phyloP scores from a whole-genome alignment of 192 early-diverging fungal species.

The Coemansia nantahalensis region DNA sequence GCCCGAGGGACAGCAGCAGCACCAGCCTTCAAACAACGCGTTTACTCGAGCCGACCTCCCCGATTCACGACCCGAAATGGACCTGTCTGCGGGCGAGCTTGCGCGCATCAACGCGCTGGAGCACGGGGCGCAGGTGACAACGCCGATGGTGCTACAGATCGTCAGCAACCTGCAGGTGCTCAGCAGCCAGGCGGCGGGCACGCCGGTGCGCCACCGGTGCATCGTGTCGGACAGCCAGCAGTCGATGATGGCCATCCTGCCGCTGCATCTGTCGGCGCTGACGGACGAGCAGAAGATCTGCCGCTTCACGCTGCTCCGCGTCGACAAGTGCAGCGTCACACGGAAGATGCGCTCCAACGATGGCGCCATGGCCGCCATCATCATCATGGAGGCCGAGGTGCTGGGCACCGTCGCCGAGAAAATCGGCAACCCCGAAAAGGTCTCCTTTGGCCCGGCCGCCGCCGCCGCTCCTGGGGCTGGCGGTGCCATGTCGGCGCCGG shows the following conservation, averaged over 20 bases:
- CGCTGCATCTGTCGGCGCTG: slow-evolving; percentile 27
- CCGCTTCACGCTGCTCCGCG: slow-evolving; percentile 30
- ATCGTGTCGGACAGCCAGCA: slow-evolving; percentile 48
- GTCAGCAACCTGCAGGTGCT: slow-evolving; percentile 40
- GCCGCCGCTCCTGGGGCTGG: not conserved
- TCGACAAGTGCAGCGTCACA: slow-evolving; percentile 28
- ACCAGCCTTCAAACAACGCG: no score
- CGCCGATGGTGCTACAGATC: slow-evolving; percentile 27
- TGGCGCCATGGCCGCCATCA: slow-evolving; percentile 16
- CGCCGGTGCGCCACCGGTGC: slow-evolving; percentile 33
- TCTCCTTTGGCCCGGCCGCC: not conserved
- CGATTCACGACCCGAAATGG: not conserved
- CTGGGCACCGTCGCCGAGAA: slow-evolving; percentile 27
- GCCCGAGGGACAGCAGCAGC: no score
- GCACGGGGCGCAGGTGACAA: slow-evolving; percentile 12
- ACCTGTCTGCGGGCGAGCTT: slow-evolving; percentile 39
- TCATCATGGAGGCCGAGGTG: not conserved
- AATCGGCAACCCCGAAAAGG: slow-evolving; percentile 15
- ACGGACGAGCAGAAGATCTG: slow-evolving; percentile 28
- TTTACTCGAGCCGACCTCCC: no score
- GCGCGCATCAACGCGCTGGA: slow-evolving; percentile 22
- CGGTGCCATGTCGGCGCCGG: not conserved
- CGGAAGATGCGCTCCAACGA: slow-evolving; percentile 28
- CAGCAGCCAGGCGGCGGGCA: slow-evolving; percentile 15
- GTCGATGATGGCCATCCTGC: slow-evolving; percentile 36